Percentiles rank a stretch among this genome's conserved stretches.
Evolutionary conservation across 352 stramenopile genomes (phyloP).

Genomic region (Phytophthora hibernalis): DNA sequence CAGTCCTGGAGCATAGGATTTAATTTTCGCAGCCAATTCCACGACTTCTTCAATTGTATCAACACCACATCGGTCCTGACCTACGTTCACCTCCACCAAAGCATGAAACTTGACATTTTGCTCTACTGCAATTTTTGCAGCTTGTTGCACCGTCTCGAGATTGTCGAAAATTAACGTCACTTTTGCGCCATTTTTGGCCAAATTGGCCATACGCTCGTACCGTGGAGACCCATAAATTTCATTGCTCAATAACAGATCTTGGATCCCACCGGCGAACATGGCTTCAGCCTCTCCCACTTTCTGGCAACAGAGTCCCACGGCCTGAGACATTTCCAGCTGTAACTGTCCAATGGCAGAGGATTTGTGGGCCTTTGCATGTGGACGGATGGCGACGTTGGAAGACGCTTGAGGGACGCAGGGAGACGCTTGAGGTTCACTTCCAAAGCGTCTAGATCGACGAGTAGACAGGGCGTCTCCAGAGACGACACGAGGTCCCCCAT

Average conservation of each 20-base stretch:
- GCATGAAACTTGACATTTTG: slow-evolving; percentile 49
- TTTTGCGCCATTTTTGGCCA: slow-evolving; percentile 43
- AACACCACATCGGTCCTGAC: slow-evolving; percentile 77
- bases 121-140: slow-evolving; percentile 35
- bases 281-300: slow-evolving; percentile 78
- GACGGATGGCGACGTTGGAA: slow-evolving; percentile 54
- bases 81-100: slow-evolving; percentile 81
- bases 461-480: slow-evolving; percentile 71
- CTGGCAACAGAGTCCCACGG: slow-evolving; percentile 68
- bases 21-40: slow-evolving; percentile 47
- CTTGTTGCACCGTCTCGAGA: slow-evolving; percentile 48
- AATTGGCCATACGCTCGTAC: slow-evolving; percentile 59
- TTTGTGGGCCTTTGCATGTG: slow-evolving; percentile 83
- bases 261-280: slow-evolving; percentile 67
- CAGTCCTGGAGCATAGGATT: slow-evolving; percentile 26
- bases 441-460: slow-evolving; percentile 71
- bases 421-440: slow-evolving; percentile 60
- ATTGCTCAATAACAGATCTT: slow-evolving; percentile 75
- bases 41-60: slow-evolving; percentile 56
- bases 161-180: slow-evolving; percentile 75
- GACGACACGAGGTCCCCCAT: slow-evolving; percentile 47
- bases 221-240: slow-evolving; percentile 56
- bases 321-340: slow-evolving; percentile 55
- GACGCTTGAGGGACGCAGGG: slow-evolving; percentile 39
- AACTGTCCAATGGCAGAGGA: slow-evolving; percentile 53